These are phyloP conservation scores for Euphorbia corollata DNA, from an alignment of 441 rosid genomes.

Conservation along the genomic window DNA sequence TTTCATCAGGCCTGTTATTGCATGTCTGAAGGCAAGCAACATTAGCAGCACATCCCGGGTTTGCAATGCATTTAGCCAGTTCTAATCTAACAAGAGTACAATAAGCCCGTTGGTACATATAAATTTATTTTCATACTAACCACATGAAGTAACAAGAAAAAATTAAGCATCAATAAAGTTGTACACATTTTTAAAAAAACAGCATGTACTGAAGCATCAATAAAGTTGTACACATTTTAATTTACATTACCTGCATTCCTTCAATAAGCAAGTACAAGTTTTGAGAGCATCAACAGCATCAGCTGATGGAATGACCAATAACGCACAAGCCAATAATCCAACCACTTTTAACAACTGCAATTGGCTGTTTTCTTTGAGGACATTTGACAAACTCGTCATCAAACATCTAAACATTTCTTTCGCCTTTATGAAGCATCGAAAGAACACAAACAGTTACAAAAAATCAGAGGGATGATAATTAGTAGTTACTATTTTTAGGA, in stretches of 20 bases:
- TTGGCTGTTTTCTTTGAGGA: constrained; percentile 34
- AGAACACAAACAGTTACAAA: not conserved
- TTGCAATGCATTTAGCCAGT: constrained; percentile 81
- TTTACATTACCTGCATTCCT: constrained; percentile 73
- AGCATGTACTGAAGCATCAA: not conserved
- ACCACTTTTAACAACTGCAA: constrained; percentile 38
- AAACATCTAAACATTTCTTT: constrained; percentile 34
- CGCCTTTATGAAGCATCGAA: constrained; percentile 28
- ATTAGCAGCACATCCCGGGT: constrained; percentile 85
- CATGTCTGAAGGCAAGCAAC: constrained; percentile 93
- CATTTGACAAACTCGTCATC: constrained; percentile 28
- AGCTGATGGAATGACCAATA: constrained; percentile 76
- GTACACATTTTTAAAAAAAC: not conserved
- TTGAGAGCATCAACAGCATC: constrained; percentile 89
- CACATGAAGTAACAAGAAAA: not conserved
- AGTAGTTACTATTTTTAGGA: not conserved
- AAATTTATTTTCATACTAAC: not conserved
- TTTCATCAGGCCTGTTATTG: constrained; percentile 89
- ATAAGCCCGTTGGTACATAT: constrained; percentile 1
- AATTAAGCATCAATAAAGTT: not conserved
- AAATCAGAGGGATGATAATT: not conserved
- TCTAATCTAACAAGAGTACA: constrained; percentile 52
- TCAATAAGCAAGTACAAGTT: constrained; percentile 82
- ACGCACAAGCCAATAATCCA: constrained; percentile 48
- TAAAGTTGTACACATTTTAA: not conserved